These are phyloP conservation scores for Cerioporus squamosus DNA, from an alignment of 1,284 basidiomycete genomes.

Conservation along the genomic window DNA sequence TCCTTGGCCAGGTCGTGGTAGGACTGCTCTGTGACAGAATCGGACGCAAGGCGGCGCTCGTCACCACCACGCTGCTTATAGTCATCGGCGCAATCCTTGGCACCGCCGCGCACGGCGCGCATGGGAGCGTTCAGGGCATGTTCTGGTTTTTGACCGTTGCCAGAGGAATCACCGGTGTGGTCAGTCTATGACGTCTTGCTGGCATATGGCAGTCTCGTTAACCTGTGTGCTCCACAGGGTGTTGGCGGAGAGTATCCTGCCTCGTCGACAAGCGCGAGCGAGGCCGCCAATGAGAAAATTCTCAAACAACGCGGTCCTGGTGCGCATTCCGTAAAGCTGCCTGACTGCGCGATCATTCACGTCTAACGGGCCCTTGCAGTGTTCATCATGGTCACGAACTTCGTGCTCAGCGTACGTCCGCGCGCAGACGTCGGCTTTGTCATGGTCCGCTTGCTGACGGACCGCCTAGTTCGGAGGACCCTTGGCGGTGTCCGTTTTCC, in stretches of 20 bases:
- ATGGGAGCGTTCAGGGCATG: constrained; percentile 61
- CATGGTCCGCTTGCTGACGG: constrained; percentile 22
- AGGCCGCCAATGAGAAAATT: constrained; percentile 77
- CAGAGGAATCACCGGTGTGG: constrained; percentile 73
- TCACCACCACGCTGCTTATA: constrained; percentile 72
- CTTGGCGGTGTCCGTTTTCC: constrained; percentile 70
- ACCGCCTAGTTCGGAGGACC: constrained; percentile 64
- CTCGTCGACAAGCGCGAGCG: constrained; percentile 67
- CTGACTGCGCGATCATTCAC: constrained; percentile 1
- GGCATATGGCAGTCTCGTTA: constrained; percentile 1
- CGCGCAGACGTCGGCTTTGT: constrained; percentile 2
- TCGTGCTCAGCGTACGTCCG: constrained; percentile 54
- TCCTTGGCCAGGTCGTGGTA: constrained; percentile 70
- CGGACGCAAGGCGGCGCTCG: constrained; percentile 74
- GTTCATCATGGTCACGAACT: constrained; percentile 80
- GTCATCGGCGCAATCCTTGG: constrained; percentile 73
- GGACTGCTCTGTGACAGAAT: constrained; percentile 75
- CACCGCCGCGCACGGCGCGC: constrained; percentile 71
- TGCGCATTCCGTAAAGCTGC: constrained; percentile 26
- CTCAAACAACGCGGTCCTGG: constrained; percentile 64
- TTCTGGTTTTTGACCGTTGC: constrained; percentile 83
- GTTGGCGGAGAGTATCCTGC: constrained; percentile 83
- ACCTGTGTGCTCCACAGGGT: constrained; percentile 42
- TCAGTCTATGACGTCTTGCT: constrained; percentile 36
- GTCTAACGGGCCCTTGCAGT: constrained; percentile 37